Percentiles rank a stretch among this genome's conserved stretches.
Conservation (phyloP, 202 grass and related monocot genomes). For the Setaria italica region DNA sequence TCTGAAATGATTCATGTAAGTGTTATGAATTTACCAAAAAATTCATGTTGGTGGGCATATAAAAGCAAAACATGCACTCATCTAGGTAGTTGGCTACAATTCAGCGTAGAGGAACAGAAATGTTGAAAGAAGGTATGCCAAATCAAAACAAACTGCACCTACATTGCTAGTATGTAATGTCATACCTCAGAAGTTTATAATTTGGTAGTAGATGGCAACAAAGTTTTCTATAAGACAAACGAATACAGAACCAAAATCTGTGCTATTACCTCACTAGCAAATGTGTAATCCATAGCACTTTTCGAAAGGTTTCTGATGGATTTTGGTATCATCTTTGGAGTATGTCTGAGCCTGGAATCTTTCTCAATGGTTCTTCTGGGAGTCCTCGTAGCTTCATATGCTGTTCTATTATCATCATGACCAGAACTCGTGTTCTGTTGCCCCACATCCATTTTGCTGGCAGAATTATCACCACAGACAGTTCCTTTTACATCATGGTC, state of each 20-base stretch:
- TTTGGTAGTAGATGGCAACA: background rate
- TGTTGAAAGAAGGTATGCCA: background rate
- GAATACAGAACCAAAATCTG: constrained; percentile 15
- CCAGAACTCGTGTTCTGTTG: constrained; percentile 16
- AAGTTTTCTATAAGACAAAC: constrained; percentile 4
- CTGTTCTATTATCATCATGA: constrained; percentile 33
- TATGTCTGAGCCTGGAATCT: constrained; percentile 45
- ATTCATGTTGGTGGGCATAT: background rate
- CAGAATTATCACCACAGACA: constrained; percentile 17
- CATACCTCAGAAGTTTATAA: background rate
- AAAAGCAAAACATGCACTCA: constrained; percentile 20
- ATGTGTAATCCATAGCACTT: constrained; percentile 44
- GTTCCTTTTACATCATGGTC: constrained; percentile 36
- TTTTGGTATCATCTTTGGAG: constrained; percentile 51
- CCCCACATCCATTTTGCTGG: constrained; percentile 14
- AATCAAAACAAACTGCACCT: background rate
- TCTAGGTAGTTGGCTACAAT: constrained; percentile 14
- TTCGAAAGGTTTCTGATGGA: constrained; percentile 46
- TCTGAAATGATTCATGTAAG: constrained; percentile 47
- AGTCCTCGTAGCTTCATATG: constrained; percentile 29
- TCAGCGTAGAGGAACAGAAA: background rate
- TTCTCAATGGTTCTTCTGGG: constrained; percentile 48
- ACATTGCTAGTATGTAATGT: constrained; percentile 1
- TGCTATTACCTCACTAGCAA: constrained; percentile 66
- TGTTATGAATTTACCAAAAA: constrained; percentile 24